Percentiles rank a stretch among this genome's conserved stretches.
phyloP scores from a whole-genome alignment of 108 stramenopile species.

The Discostella stelligeroides region DNA sequence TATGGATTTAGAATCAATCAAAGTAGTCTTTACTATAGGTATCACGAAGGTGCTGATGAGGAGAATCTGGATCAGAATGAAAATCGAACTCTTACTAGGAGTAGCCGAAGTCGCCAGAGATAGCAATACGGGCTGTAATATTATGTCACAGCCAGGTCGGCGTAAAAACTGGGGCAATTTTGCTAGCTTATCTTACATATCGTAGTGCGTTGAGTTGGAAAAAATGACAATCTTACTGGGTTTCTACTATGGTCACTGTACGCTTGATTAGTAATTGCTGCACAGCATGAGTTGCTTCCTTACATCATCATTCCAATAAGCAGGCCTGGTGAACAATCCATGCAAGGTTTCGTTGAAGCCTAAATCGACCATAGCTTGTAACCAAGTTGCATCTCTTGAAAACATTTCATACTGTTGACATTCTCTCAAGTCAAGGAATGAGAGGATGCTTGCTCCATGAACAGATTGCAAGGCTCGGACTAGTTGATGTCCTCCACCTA shows the following conservation, averaged over 20 bases:
- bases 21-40: constrained; percentile 76
- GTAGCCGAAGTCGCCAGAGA: constrained; percentile 44
- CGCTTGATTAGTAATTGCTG: no score
- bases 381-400: constrained; percentile 38
- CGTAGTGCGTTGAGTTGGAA: no score
- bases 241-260: no score
- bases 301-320: constrained; percentile 17
- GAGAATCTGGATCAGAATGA: constrained; percentile 29
- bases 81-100: constrained; percentile 22
- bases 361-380: constrained; percentile 41
- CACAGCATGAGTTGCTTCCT: constrained; percentile 10
- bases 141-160: no score
- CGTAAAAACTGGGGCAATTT: no score
- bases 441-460: constrained; percentile 19
- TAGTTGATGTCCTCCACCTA: constrained; percentile 45
- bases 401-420: constrained; percentile 27
- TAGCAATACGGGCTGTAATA: no score
- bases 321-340: constrained; percentile 45
- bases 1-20: constrained; percentile 96
- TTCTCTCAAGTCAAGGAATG: constrained; percentile 51
- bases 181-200: no score
- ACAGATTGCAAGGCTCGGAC: constrained; percentile 39
- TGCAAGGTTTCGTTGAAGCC: constrained; percentile 48
- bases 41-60: constrained; percentile 66
- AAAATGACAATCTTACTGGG: no score